Base-by-base conservation (phyloP, 768 basidiomycete species). In the Russula sp. region DNA sequence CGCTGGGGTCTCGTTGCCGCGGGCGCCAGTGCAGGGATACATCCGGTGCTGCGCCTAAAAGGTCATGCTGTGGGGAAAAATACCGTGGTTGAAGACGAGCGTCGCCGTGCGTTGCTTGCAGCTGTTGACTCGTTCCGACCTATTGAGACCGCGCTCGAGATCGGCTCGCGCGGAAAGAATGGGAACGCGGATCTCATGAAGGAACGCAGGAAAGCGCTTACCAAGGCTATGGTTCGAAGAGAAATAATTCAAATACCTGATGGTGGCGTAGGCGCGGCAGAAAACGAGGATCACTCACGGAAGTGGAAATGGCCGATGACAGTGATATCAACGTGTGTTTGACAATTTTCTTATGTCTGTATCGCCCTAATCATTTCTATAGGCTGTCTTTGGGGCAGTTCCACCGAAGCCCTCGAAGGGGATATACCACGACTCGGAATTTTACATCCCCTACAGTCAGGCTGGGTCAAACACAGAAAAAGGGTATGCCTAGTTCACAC, bases 381-480 rank as follows among this genome's bases (percentile, higher is more conserved):
- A 69, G 68, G 68, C 63, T 24, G 61, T 65, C 46, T 69, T 69
- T 16, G 66, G 67, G 2, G 53, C 62, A 6, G 22, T 36, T n/a
- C 16, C 44, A 22, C 58, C 63, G 38, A 83, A 78, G 56, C 69
- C 67, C 11, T 72, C 67, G 8, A 79, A 79, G 64, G 79, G 79
- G 18, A 77, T 76, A 48, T 94, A 80, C 75, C 84, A 84, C 11
- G 95, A 98, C 69, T 81, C 85, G 2, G 87, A 91, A 42, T 96
- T 92, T 71, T 98, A 94, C 75, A 86, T 98, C 84, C 89, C 91
- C 2, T 87, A 98, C 78, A 87, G 88, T 70, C 93, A 95, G 73
- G 91, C 90, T 71, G 92, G 88, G 65, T 88, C 90, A 40, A 79
- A 81, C 58, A 87, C 92, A 1, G 95, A 98, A 72, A 92, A 92